Base-by-base conservation (phyloP, 2,329 filamentous ascomycete species). In the Davidsoniella virescens region DNA sequence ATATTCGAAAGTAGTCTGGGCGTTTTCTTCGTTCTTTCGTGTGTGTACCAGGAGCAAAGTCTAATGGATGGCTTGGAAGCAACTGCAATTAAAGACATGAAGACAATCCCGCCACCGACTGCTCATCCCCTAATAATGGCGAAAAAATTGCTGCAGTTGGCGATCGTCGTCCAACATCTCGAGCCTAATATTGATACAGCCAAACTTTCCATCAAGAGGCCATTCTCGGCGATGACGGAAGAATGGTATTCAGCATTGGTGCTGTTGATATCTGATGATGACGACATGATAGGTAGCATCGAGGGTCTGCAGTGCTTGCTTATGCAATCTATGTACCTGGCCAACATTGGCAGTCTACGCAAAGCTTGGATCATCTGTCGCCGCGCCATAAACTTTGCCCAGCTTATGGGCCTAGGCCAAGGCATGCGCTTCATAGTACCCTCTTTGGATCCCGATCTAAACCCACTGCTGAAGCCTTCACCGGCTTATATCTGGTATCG, bases 241-340 rank as follows among this genome's bases (percentile, higher is more conserved):
- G 61, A 48, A 0, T 64, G 66, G 51, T 57, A 65, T 2, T 57
- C 58, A 6, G 55, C 61, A 0, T 59, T 66, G 1, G 57, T 58
- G 2, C 61, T 63, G 4, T 59, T 67, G 4, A 68, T 78, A 3
- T 70, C 69, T 0, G 66, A 65, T 3, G 69, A 75, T 37, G 71
- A 77, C 42, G 69, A 73, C 38, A 60, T 78, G 3, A 59, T 72
- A 1, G 68, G 68, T 18, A 71, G 67, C 2, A 57, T 70, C 1
- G 73, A 78, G 57, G 73, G 73, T 2, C 57, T 78, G 1, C 70
- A 76, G 58, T 70, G 70, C 47, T 60, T 78, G 0, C 57, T 70
- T 18, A 58, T 78, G 0, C 63, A 72, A 37, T 64, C 65, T 16
- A 59, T 71, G 48, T 74, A 69, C 55, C 69, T 75, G 48, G 63